These are phyloP conservation scores for Cladobotryum protrusum DNA, from an alignment of 2,329 filamentous ascomycete species.

Conservation along the genomic window DNA sequence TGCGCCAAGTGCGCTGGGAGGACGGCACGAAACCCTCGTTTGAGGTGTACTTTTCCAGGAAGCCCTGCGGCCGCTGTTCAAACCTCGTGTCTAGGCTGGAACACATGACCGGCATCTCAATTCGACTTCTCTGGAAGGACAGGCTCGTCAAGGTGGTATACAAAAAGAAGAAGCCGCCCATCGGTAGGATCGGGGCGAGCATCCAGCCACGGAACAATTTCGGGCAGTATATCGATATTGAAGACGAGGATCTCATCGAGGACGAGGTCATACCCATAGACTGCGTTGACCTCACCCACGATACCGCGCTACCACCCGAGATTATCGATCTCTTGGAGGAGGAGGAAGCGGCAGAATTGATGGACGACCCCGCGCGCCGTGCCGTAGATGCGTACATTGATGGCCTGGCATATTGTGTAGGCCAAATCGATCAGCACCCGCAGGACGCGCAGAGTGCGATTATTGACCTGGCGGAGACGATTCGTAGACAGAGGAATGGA, in stretches of 20 bases:
- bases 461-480: slow-evolving; percentile 19
- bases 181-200: not conserved
- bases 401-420: slow-evolving; percentile 28
- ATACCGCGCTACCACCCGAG: slow-evolving; percentile 4
- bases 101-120: slow-evolving; percentile 20
- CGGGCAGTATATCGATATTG: too few relatives aligned
- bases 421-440: slow-evolving; percentile 24
- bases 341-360: not conserved
- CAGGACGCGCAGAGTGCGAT: slow-evolving; percentile 22
- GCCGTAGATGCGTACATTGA: slow-evolving; percentile 15
- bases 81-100: slow-evolving; percentile 21
- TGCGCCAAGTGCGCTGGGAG: slow-evolving; percentile 19
- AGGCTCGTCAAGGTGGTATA: slow-evolving; percentile 24
- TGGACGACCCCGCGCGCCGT: not conserved
- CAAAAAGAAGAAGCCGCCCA: not conserved
- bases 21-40: slow-evolving; percentile 23
- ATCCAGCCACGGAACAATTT: not conserved
- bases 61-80: slow-evolving; percentile 25
- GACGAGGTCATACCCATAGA: slow-evolving; percentile 14
- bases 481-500: slow-evolving; percentile 11
- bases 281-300: slow-evolving; percentile 16
- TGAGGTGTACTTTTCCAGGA: slow-evolving; percentile 31
- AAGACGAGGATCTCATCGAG: not conserved
- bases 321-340: slow-evolving; percentile 9
- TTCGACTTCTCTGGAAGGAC: slow-evolving; percentile 23